Evolutionary conservation across 495 filamentous ascomycete species (phyloP), one percentile per base, ranked within the genome.

Genomic region (Massariosphaeria phaeospora): DNA sequence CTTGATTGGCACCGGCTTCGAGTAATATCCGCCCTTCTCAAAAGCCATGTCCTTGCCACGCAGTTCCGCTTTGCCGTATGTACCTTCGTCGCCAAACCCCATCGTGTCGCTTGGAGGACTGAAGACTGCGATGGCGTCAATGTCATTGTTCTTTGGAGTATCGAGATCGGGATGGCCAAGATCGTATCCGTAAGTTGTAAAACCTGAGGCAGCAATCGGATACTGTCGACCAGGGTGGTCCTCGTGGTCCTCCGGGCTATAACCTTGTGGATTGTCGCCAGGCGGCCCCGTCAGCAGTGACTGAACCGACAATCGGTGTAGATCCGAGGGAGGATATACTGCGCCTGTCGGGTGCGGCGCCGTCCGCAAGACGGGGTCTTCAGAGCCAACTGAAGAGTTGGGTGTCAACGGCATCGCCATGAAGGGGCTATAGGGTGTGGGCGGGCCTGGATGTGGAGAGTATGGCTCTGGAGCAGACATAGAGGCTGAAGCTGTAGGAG

Each of bases 131-230:
- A 80, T 73, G 6, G 77, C 75, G 42, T 73, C 72, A 25, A 56
- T 58, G 54, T 91, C 86, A 56, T 88, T 79, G 53, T 89, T 89
- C 39, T 76, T 77, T 12, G 79, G 79, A 2, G 84, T 59, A 65
- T 91, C 86, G 13, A 76, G 64, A 68, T 91, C 86, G 1, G 79
- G 78, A 48, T 79, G 73, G 2, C 86, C 86, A 23, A 78, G 73
- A 62, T 91, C 86, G 46, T 84, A 70, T 0, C 86, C 86, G 63
- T 85, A 87, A 1, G 57, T 67, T 0, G 48, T 61, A 21, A 50
- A 48, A 13, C 48, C 49, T 13, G 45, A 50, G 43, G 59, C 58
- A 6, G 33, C 58, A 53, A 55, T 68, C 34, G 55, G 48, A 44
- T 61, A 63, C 26, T 57, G 57, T 25, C 64, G 55, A 25, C 48